These are phyloP conservation scores for Seiridium unicorne DNA, from an alignment of 2,329 filamentous ascomycete genomes.

Conservation along the genomic window DNA sequence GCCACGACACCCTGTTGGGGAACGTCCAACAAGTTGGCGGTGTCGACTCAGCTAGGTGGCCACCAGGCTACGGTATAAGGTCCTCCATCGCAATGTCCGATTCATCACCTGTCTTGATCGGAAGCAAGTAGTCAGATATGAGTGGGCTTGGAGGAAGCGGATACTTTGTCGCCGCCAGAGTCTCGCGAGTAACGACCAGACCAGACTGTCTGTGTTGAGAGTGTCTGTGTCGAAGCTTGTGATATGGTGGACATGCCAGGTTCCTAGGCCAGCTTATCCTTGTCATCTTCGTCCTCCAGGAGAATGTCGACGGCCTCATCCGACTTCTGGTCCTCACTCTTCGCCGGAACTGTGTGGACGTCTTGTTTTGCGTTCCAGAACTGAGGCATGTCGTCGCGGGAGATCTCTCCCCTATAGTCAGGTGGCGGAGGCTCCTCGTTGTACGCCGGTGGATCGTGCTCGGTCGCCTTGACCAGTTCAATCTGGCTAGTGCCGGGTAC, in stretches of 20 bases:
- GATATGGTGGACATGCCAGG: background rate
- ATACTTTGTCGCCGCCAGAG: background rate
- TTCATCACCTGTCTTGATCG: background rate
- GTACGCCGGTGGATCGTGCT: conserved; percentile 17
- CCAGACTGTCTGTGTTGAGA: background rate
- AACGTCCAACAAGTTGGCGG: too few relatives aligned
- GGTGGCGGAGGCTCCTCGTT: conserved; percentile 13
- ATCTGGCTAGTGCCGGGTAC: conserved; percentile 27
- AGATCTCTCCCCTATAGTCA: conserved; percentile 13
- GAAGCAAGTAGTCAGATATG: background rate
- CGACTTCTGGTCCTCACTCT: conserved; percentile 33
- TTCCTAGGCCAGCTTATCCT: conserved; percentile 9
- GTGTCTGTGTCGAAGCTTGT: background rate
- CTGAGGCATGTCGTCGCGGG: conserved; percentile 27
- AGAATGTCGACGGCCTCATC: conserved; percentile 51
- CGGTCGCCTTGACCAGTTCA: conserved; percentile 20
- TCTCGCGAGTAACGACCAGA: background rate
- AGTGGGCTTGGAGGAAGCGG: background rate
- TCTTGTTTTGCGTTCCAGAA: conserved; percentile 33
- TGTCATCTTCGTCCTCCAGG: conserved; percentile 38
- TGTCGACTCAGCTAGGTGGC: too few relatives aligned
- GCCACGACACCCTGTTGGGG: too few relatives aligned
- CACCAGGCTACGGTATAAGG: too few relatives aligned
- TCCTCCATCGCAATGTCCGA: background rate
- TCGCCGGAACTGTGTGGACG: conserved; percentile 38